Percentiles rank a stretch among this genome's conserved stretches.
Conservation (phyloP, 345 rosid genomes). For the Cardamine chenopodiifolia region DNA sequence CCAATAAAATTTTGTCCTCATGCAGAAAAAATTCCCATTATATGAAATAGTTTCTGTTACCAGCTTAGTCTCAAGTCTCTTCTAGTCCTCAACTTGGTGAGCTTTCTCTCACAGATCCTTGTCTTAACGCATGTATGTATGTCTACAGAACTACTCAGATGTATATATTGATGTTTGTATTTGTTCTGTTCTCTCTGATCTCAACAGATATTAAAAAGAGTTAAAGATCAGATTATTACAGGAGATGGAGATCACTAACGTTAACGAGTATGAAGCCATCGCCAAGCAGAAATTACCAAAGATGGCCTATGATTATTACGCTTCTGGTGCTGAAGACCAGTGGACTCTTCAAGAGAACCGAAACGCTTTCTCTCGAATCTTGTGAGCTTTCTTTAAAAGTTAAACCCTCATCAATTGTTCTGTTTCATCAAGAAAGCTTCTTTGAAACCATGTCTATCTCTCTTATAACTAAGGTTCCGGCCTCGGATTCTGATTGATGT, state of each 20-base stretch:
- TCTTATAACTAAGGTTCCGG: conserved; percentile 50
- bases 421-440: conserved; percentile 3
- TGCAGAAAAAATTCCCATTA: not conserved
- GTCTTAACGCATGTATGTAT: conserved; percentile 2
- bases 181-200: conserved; percentile 9
- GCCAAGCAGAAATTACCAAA: conserved; percentile 69
- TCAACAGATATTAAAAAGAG: not conserved
- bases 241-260: conserved; percentile 73
- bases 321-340: conserved; percentile 78
- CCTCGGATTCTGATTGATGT: conserved; percentile 80
- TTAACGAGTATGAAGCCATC: conserved; percentile 63
- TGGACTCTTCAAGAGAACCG: conserved; percentile 68
- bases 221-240: not conserved
- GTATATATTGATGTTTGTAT: not conserved
- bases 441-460: not conserved
- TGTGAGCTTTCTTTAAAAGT: conserved; percentile 46
- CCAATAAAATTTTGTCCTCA: conserved; percentile 20
- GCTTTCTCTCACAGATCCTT: conserved; percentile 8
- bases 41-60: conserved; percentile 17
- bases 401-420: not conserved
- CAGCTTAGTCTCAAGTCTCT: not conserved
- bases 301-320: conserved; percentile 71
- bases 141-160: not conserved
- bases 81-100: conserved; percentile 17
- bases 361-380: conserved; percentile 61